Percentiles rank a stretch among this genome's conserved stretches.
phyloP scores from a whole-genome alignment of 1,284 basidiomycete genomes.

The Ustilago vetiveriae region DNA sequence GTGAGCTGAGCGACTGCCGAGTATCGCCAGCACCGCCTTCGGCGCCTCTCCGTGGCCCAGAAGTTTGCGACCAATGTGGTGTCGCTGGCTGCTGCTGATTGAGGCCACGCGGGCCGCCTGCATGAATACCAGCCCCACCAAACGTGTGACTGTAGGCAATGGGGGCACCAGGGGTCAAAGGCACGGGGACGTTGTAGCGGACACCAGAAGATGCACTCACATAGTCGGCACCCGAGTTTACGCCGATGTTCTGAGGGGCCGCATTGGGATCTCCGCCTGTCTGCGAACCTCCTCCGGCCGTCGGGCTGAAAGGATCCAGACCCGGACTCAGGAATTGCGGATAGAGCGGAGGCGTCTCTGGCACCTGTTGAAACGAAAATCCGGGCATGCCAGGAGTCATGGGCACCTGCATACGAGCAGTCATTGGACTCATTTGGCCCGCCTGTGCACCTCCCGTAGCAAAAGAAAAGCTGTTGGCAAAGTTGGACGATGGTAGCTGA shows the following conservation, averaged over 20 bases:
- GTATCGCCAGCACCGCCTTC: background rate
- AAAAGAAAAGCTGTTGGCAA: slow-evolving; percentile 31
- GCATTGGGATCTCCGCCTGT: slow-evolving; percentile 28
- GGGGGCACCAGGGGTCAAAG: slow-evolving; percentile 9
- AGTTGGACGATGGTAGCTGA: slow-evolving; percentile 46
- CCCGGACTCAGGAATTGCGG: slow-evolving; percentile 67
- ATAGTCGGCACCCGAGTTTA: slow-evolving; percentile 2
- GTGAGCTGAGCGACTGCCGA: slow-evolving; percentile 8
- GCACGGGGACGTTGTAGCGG: slow-evolving; percentile 18
- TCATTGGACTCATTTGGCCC: slow-evolving; percentile 36
- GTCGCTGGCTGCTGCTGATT: slow-evolving; percentile 44
- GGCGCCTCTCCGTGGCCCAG: slow-evolving; percentile 15
- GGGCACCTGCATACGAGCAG: slow-evolving; percentile 48
- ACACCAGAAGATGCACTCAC: slow-evolving; percentile 52
- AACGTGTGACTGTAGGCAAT: slow-evolving; percentile 51
- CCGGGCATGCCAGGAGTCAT: slow-evolving; percentile 69
- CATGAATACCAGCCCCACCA: slow-evolving; percentile 3
- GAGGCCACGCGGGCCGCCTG: background rate
- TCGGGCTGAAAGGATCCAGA: slow-evolving; percentile 59
- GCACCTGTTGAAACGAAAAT: slow-evolving; percentile 68
- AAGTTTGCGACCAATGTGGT: slow-evolving; percentile 58
- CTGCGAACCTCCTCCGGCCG: slow-evolving; percentile 50
- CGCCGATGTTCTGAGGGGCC: slow-evolving; percentile 1
- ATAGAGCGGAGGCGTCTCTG: slow-evolving; percentile 68
- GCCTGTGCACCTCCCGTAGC: background rate